Conservation (phyloP, 2,329 filamentous ascomycete species). For the Aspergillus piperis region DNA sequence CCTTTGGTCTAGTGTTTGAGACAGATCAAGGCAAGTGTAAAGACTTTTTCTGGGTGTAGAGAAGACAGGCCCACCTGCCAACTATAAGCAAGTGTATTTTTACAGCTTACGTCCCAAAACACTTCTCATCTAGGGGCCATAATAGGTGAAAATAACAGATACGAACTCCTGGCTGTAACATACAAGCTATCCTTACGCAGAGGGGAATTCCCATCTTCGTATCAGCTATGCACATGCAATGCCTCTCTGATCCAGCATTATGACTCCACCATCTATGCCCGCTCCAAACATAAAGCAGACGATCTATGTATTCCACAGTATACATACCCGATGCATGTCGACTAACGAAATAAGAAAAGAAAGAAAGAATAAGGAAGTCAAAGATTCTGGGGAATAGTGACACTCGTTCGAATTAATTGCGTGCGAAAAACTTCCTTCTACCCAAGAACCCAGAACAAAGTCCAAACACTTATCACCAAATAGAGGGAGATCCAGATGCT, state of each 20-base stretch:
- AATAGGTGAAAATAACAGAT: no score
- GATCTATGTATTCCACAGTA: neutral
- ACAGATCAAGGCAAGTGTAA: no score
- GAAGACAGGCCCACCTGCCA: no score
- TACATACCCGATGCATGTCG: neutral
- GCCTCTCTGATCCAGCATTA: neutral
- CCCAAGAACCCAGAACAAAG: constrained; percentile 16
- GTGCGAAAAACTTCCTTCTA: neutral
- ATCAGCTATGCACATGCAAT: neutral
- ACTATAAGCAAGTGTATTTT: no score
- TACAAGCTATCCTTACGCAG: neutral
- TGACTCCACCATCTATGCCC: neutral
- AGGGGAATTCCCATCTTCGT: neutral
- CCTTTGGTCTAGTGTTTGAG: no score
- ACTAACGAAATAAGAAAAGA: neutral
- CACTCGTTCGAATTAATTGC: no score
- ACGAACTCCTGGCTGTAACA: neutral
- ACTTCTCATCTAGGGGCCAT: no score
- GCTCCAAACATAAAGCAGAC: neutral
- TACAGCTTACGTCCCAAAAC: no score
- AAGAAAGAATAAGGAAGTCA: no score
- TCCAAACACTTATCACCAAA: constrained; percentile 15
- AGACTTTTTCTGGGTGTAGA: no score
- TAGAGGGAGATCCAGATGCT: neutral
- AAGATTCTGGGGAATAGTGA: no score